Conservation (phyloP, 2,329 filamentous ascomycete genomes). For the Fusarium tricinctum region DNA sequence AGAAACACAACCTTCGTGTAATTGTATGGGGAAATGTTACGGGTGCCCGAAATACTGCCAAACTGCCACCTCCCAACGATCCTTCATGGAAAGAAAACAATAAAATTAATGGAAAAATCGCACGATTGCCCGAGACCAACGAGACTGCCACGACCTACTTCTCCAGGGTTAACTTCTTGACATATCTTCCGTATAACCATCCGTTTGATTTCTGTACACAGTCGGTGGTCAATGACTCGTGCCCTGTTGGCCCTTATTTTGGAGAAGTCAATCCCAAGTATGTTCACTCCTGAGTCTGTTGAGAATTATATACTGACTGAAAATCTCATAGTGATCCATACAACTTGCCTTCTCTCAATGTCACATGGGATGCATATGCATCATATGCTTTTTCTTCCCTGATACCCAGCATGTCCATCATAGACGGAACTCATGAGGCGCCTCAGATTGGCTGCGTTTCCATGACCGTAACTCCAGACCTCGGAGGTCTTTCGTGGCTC, state of each 20-base stretch:
- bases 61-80: conserved; percentile 72
- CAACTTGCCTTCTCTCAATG: conserved; percentile 77
- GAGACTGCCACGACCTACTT: conserved; percentile 80
- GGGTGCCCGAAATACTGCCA: conserved; percentile 71
- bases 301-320: conserved; percentile 19
- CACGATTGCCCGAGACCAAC: conserved; percentile 67
- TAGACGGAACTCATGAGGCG: conserved; percentile 76
- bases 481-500: conserved; percentile 78
- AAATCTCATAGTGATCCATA: conserved; percentile 52
- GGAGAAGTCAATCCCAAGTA: conserved; percentile 58
- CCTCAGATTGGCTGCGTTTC: conserved; percentile 84
- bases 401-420: conserved; percentile 77
- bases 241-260: conserved; percentile 84
- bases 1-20: conserved; percentile 77
- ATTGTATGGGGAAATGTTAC: conserved; percentile 94
- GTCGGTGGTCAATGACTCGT: conserved; percentile 71
- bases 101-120: conserved; percentile 81
- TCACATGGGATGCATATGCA: conserved; percentile 82
- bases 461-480: conserved; percentile 84
- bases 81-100: conserved; percentile 73
- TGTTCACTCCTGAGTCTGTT: not conserved
- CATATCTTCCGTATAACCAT: conserved; percentile 76
- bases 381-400: conserved; percentile 90
- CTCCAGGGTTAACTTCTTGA: conserved; percentile 79
- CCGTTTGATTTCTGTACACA: conserved; percentile 75